Evolutionary conservation across 257 asterid species (phyloP).

Genomic region (Coffea canephora): DNA sequence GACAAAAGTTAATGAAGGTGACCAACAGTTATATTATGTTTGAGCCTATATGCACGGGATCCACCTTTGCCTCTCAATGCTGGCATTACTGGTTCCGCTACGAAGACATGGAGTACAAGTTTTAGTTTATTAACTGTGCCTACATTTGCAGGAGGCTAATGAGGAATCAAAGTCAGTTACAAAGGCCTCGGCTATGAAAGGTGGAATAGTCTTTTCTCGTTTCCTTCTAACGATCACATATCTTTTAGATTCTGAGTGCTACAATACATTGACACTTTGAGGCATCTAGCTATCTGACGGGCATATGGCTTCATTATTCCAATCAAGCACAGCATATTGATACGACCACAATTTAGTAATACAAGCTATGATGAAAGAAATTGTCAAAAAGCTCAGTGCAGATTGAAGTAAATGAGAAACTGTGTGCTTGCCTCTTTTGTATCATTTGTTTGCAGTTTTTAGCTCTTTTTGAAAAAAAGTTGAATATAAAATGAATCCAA

Average conservation of each 20-base stretch:
- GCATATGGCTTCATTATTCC: neutral
- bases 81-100: neutral
- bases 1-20: neutral
- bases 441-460: neutral
- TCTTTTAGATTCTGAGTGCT: neutral
- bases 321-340: neutral
- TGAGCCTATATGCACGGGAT: neutral
- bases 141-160: slow-evolving; percentile 62
- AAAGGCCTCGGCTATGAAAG: slow-evolving; percentile 88
- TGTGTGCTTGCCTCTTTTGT: neutral
- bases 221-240: neutral
- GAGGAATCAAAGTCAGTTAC: slow-evolving; percentile 86
- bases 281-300: neutral
- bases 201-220: slow-evolving; percentile 27
- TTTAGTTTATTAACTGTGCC: neutral
- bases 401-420: neutral
- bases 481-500: neutral
- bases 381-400: neutral
- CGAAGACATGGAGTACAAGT: neutral
- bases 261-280: neutral
- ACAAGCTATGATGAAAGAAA: neutral
- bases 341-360: neutral
- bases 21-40: neutral
- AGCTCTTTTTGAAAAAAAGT: neutral
- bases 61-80: neutral